Evolutionary conservation across 2,329 filamentous ascomycete species (phyloP), one percentile per base, ranked within the genome.

Genomic region (Arthroderma uncinatum): DNA sequence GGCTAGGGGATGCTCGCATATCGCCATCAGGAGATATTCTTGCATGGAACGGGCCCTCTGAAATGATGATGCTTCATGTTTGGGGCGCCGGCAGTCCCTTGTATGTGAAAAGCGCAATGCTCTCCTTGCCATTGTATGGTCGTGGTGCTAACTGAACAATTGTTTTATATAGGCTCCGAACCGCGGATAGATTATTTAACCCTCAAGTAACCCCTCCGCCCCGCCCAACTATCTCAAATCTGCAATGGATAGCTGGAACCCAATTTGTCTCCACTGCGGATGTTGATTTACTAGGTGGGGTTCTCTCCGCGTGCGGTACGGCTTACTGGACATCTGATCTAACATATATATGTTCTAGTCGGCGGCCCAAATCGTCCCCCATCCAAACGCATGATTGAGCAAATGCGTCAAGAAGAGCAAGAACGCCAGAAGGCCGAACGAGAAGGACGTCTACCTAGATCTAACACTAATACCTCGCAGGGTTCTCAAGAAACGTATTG

Each of bases 171-270:
- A 79, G 76, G 55, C 69, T 71, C n/a, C 71, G 67, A 44, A 74
- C 75, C 14, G 74, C 82, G n/a, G 91, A 96, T 67, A 82, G 78
- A 6, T 77, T 98, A 2, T 82, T 88, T 71, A 95, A 97, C 67
- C 84, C 87, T 0, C 78, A 87, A 58, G 80, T 88, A 0, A 68
- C 80, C 14, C 79, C 87, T 21, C 92, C 91, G 1, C 79, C 89
- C 10, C 83, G 93, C 1, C 93, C 93, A 0, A 95, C 90, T 0
- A 98, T 98, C 59, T 94, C 88, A 19, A 95, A 94, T 65, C 73
- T 98, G 37, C 90, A 97, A 72, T 98, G 93, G 93, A 89, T 98
- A 55, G 87, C 90, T 0, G 93, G 93, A 2, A 97, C 92, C 1
- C 92, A 96, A 71, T 87, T 94, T 64, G 81, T 98, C 48, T 89